Percentiles rank a stretch among this genome's conserved stretches.
These are phyloP conservation scores for Cylindrotheca fusiformis DNA, from an alignment of 108 stramenopile genomes.

Conservation along the genomic window DNA sequence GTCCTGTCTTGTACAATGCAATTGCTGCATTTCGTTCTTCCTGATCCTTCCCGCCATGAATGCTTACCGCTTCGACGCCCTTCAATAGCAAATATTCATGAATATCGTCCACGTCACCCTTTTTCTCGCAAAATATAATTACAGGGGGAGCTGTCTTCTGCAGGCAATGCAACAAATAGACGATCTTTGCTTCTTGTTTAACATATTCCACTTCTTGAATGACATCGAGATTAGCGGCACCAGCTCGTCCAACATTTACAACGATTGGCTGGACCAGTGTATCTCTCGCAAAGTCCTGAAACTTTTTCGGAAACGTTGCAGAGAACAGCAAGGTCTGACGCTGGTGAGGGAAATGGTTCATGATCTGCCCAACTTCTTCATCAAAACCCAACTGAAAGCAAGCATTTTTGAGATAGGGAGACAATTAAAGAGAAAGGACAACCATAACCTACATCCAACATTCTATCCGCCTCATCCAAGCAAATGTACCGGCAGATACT, in stretches of 20 bases:
- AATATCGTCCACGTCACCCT: slow-evolving; percentile 98
- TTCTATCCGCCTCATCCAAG: slow-evolving; percentile 98
- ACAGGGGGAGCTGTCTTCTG: slow-evolving; percentile 99
- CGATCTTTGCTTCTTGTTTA: slow-evolving; percentile 97
- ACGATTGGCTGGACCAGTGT: slow-evolving; percentile 93
- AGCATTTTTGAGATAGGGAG: background rate
- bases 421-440: background rate
- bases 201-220: slow-evolving; percentile 99
- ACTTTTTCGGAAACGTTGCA: slow-evolving; percentile 99
- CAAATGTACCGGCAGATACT: slow-evolving; percentile 92
- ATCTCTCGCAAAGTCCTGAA: slow-evolving; percentile 97
- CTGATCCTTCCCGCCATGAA: slow-evolving; percentile 99
- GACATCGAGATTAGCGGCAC: slow-evolving; percentile 98
- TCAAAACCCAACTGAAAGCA: slow-evolving; percentile 80
- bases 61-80: slow-evolving; percentile 96
- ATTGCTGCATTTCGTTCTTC: slow-evolving; percentile 98
- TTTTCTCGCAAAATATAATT: slow-evolving; percentile 95
- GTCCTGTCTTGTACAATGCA: slow-evolving; percentile 81
- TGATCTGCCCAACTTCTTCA: slow-evolving; percentile 95
- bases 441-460: slow-evolving; percentile 67
- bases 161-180: slow-evolving; percentile 94
- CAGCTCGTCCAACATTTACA: slow-evolving; percentile 97
- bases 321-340: slow-evolving; percentile 96
- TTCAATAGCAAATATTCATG: slow-evolving; percentile 98
- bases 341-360: slow-evolving; percentile 97